Evolutionary conservation across 75 land plant genomes (phyloP).

Genomic region (Cryptomeria japonica): DNA sequence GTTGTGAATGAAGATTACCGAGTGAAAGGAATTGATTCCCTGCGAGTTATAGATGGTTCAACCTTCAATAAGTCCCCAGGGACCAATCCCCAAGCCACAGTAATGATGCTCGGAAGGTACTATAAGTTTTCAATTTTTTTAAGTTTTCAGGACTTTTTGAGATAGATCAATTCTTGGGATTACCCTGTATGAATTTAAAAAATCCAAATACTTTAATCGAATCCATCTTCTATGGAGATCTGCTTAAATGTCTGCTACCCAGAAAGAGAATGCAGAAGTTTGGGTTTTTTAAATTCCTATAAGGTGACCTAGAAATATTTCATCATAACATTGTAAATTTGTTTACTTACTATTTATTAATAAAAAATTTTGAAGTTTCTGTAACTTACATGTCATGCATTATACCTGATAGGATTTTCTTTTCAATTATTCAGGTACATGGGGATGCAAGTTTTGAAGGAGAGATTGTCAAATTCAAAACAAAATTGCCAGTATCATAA

Average conservation of each 20-base stretch:
- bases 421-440: not conserved
- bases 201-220: not conserved
- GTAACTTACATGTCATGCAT: not conserved
- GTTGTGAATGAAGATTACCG: slow-evolving; percentile 20
- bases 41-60: slow-evolving; percentile 34
- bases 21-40: slow-evolving; percentile 13
- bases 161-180: not conserved
- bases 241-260: not conserved
- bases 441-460: not conserved
- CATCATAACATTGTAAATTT: not conserved
- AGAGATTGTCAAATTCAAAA: not conserved
- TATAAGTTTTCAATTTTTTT: not conserved
- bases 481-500: not conserved
- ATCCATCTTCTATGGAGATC: not conserved
- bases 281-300: no score
- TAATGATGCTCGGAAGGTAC: slow-evolving; percentile 39
- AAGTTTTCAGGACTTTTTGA: not conserved
- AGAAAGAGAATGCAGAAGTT: not conserved
- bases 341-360: not conserved
- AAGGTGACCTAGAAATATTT: no score
- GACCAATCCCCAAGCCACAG: slow-evolving; percentile 38
- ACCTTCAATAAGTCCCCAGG: slow-evolving; percentile 27
- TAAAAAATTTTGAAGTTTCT: not conserved
- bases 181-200: not conserved
- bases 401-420: not conserved